Base-by-base conservation (phyloP, 139 green algal species). In the Astrephomene gubernaculifera region DNA sequence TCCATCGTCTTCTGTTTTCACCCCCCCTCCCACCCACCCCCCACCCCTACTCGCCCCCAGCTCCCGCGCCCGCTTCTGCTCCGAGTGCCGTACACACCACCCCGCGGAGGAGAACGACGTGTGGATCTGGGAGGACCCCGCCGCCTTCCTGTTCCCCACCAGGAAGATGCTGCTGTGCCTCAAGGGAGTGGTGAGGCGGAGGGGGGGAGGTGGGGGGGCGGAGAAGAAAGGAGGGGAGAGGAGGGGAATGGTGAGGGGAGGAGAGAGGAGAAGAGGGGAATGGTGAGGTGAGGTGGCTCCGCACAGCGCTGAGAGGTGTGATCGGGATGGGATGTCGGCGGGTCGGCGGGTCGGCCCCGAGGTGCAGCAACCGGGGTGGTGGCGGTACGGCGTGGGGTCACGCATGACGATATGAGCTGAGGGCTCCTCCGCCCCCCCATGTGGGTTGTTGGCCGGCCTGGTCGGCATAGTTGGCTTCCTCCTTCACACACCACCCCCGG, bases 41-140 rank as follows among this genome's bases (percentile, higher is more conserved):
- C 35, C 65, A 35, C 9, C 36, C 36, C 65, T 10, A 10, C 35
- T 35, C 27, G 29, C 43, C 1, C 33, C 12, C 64, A 86, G 79
- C 31, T 65, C 79, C 14, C 45, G 36, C 25, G 79, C 79, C 29
- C 79, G 79, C 61, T 86, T 61, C 64, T 86, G 79, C 65, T 27
- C n/a, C 25, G 65, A 86, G 65, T 86, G 79, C 79, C 29, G n/a
- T 10, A 69, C 79, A 4, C 49, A 86, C 65, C 79, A 86, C 79
- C 41, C 79, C 12, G 79, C 79, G 0, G 4, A 43, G 3, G 79
- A 86, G 7, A 43, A 52, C 65, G 79, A 86, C 1, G 49, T 78
- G 49, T 86, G 79, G 79, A 57, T 86, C 14, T 86, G 79, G 79
- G 44, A 76, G 65, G 79, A 86, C 79, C 79, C 79, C 9, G 29